Evolutionary conservation across 2,329 filamentous ascomycete species (phyloP).

Genomic region (Capronia epimyces): DNA sequence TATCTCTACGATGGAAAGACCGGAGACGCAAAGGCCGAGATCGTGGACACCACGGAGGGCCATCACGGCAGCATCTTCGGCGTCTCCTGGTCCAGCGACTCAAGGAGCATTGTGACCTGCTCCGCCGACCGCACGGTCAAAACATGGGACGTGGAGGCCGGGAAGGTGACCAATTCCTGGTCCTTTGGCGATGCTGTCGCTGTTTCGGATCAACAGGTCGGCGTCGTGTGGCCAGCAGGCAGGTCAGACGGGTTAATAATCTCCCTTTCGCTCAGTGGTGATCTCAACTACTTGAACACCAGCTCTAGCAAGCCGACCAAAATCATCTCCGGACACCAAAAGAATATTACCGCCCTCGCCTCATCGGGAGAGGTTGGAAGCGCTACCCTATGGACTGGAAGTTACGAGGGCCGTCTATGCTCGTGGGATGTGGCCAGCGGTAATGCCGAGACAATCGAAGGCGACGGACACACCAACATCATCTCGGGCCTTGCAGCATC

Average conservation of each 20-base stretch:
- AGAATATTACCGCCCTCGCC: constrained; percentile 75
- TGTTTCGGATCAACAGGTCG: constrained; percentile 82
- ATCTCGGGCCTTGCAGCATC: constrained; percentile 67
- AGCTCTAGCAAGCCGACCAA: constrained; percentile 63
- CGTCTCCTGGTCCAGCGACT: constrained; percentile 83
- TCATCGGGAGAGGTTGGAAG: constrained; percentile 46
- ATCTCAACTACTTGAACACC: constrained; percentile 80
- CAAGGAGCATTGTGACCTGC: constrained; percentile 79
- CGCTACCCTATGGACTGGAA: constrained; percentile 73
- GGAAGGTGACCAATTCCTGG: constrained; percentile 75
- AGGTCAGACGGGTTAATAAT: constrained; percentile 82
- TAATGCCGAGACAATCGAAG: constrained; percentile 64
- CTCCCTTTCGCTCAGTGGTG: constrained; percentile 79
- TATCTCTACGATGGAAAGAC: constrained; percentile 97
- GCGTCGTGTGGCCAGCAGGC: constrained; percentile 81
- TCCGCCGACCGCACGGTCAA: constrained; percentile 93
- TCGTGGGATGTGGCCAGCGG: constrained; percentile 75
- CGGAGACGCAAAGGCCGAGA: constrained; percentile 69
- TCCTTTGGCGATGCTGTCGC: constrained; percentile 67
- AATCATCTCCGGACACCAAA: constrained; percentile 81
- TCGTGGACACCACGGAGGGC: constrained; percentile 65
- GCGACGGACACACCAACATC: constrained; percentile 78
- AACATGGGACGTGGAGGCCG: constrained; percentile 83
- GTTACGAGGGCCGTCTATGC: constrained; percentile 82
- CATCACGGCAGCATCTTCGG: constrained; percentile 92